Evolutionary conservation across 176 grass and related monocot genomes (phyloP), one percentile per base, ranked within the genome.

Genomic region (Panicum miliaceum): DNA sequence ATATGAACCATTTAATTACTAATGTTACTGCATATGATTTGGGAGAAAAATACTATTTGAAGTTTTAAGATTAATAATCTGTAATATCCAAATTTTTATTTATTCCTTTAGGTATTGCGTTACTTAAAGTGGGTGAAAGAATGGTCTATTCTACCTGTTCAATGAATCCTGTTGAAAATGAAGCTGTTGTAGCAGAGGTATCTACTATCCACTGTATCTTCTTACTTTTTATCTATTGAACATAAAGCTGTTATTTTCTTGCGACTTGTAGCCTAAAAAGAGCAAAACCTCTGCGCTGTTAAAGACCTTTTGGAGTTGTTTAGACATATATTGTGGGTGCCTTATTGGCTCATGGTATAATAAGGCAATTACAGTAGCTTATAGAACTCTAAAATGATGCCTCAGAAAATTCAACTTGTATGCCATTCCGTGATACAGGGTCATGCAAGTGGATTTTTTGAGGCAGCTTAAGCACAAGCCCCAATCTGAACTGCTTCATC

Each of bases 131-230:
- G 69, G 93, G 91, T 80, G 96, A 91, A 67, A 93, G 87, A 59
- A 98, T 98, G 96, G 91, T 98, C 75, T 98, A 98, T 70, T 98
- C 96, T 26, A 98, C 96, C 26, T 98, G 96, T 76, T 98, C 93
- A 75, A 92, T 98, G 96, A 98, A 98, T 89, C 96, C 96, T 52
- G 85, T 98, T 83, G 96, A 98, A 90, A 95, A 98, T 87, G 96
- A 95, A 85, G 96, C 91, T 81, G 96, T 93, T 62, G 78, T 95
- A 61, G 89, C 89, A 19, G 96, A 98, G 92, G 96, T 95, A 81
- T 53, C 32, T 68, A 25, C 57, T 72, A 19, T 34, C 76, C 59
- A 42, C 11, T 74, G 26, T 67, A 74, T 37, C 11, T 64, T 77
- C 23, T 60, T 60, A 75, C 61, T 32, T 34, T 62, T 62, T 35